Percentiles rank a stretch among this genome's conserved stretches.
These are phyloP conservation scores for Fusarium caatingaense DNA, from an alignment of 2,329 filamentous ascomycete species.

Conservation along the genomic window DNA sequence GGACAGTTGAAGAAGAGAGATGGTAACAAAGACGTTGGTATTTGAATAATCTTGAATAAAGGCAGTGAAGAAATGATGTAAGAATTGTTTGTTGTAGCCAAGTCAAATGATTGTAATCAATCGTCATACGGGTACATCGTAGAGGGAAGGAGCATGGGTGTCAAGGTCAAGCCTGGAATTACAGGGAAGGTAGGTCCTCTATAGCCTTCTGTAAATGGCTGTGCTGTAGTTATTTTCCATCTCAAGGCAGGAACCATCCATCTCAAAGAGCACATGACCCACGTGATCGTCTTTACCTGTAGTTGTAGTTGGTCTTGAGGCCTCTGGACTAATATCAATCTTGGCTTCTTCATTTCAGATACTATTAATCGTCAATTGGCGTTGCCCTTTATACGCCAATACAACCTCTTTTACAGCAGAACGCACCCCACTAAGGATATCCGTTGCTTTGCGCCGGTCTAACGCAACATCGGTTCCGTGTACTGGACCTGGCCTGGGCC, in stretches of 20 bases:
- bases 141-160: not conserved
- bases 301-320: constrained; percentile 1
- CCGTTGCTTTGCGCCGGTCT: constrained; percentile 25
- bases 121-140: not conserved
- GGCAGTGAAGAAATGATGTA: not conserved
- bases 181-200: constrained; percentile 10
- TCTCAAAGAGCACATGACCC: constrained; percentile 28
- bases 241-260: not conserved
- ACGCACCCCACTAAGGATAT: constrained; percentile 24
- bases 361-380: constrained; percentile 5
- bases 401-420: constrained; percentile 24
- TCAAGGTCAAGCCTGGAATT: not conserved
- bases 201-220: constrained; percentile 17
- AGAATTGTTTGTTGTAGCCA: not conserved
- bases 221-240: constrained; percentile 7
- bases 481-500: constrained; percentile 1
- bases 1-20: not conserved
- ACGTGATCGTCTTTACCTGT: constrained; percentile 29
- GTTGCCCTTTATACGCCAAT: not conserved
- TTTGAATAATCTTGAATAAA: not conserved
- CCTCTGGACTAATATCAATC: constrained; percentile 1
- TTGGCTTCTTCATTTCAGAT: constrained; percentile 1
- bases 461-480: constrained; percentile 31
- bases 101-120: not conserved
- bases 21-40: no score